These are phyloP conservation scores for Plasmopara halstedii DNA, from an alignment of 352 stramenopile genomes.

Conservation along the genomic window DNA sequence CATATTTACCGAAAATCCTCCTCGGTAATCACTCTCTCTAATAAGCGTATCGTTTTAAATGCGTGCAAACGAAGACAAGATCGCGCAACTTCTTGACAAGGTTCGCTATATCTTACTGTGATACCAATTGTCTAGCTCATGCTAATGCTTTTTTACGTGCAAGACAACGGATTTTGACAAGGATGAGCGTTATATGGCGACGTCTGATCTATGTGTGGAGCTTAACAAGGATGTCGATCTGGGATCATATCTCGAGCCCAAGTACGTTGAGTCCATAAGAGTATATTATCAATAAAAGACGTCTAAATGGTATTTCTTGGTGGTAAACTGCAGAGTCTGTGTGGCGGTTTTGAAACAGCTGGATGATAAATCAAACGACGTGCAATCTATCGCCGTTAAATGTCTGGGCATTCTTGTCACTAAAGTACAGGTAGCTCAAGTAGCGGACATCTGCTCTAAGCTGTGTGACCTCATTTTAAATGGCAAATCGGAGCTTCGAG, in stretches of 20 bases:
- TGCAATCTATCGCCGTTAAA: conserved; percentile 92
- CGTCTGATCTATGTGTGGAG: conserved; percentile 95
- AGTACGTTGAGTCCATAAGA: conserved; percentile 62
- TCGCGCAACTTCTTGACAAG: conserved; percentile 77
- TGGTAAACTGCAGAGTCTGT: conserved; percentile 81
- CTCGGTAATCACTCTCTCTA: conserved; percentile 11
- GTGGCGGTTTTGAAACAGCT: conserved; percentile 93
- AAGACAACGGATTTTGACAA: conserved; percentile 90
- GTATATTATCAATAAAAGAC: too few relatives aligned
- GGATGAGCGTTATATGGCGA: conserved; percentile 99
- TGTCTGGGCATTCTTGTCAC: conserved; percentile 94
- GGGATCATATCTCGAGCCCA: conserved; percentile 71
- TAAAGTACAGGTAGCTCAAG: conserved; percentile 92
- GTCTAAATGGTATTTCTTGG: background rate
- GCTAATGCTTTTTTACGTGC: background rate
- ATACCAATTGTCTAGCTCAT: background rate
- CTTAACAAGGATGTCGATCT: conserved; percentile 92
- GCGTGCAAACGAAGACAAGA: conserved; percentile 67
- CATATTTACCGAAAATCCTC: conserved; percentile 10
- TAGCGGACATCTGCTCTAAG: conserved; percentile 96
- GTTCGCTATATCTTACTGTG: conserved; percentile 12
- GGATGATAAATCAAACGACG: conserved; percentile 98
- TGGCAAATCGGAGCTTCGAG: conserved; percentile 93
- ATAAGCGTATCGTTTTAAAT: conserved; percentile 23
- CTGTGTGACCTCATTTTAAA: conserved; percentile 95